A percentile compares a stretch with the other conserved stretches of the same genome.
Evolutionary conservation across 768 basidiomycete genomes (phyloP).

Genomic region (Erythrobasidium yunnanense): DNA sequence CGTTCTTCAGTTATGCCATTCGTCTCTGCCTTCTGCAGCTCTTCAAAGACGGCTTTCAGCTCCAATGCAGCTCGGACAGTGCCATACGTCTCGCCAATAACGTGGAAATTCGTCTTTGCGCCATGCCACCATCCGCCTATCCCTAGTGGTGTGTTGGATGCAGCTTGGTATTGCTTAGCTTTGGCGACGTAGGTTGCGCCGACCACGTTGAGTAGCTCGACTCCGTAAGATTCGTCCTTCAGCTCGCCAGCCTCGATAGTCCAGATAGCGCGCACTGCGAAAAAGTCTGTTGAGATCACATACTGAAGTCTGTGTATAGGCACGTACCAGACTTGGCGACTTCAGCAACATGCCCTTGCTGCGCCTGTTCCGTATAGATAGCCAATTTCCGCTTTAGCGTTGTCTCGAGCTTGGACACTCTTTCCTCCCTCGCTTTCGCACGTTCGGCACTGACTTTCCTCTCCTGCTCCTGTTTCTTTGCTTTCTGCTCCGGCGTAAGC

Average conservation of each 20-base stretch:
- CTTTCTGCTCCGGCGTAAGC: constrained; percentile 56
- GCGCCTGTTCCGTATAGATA: constrained; percentile 64
- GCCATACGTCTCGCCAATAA: constrained; percentile 58
- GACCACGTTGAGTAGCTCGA: constrained; percentile 71
- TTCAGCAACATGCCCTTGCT: constrained; percentile 54
- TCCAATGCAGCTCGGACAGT: constrained; percentile 54
- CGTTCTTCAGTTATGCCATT: constrained; percentile 68
- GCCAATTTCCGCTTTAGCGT: constrained; percentile 70
- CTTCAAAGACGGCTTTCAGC: constrained; percentile 78
- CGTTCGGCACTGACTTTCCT: constrained; percentile 52
- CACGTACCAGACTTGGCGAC: constrained; percentile 57
- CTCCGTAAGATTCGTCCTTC: constrained; percentile 73
- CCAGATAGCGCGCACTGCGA: constrained; percentile 35
- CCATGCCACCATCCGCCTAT: constrained; percentile 89
- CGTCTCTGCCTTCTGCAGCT: constrained; percentile 79
- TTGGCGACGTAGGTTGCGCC: constrained; percentile 76
- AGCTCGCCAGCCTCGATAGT: constrained; percentile 48
- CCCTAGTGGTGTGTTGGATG: constrained; percentile 58
- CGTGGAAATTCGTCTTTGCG: constrained; percentile 81
- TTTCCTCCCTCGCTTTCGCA: constrained; percentile 64
- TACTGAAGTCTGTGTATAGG: constrained; percentile 54
- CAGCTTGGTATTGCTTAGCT: constrained; percentile 60
- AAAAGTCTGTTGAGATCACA: background rate
- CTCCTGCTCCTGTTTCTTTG: constrained; percentile 45
- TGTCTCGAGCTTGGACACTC: constrained; percentile 64